Conservation (phyloP, 2,329 filamentous ascomycete genomes). For the Paracamarosporium sp. region DNA sequence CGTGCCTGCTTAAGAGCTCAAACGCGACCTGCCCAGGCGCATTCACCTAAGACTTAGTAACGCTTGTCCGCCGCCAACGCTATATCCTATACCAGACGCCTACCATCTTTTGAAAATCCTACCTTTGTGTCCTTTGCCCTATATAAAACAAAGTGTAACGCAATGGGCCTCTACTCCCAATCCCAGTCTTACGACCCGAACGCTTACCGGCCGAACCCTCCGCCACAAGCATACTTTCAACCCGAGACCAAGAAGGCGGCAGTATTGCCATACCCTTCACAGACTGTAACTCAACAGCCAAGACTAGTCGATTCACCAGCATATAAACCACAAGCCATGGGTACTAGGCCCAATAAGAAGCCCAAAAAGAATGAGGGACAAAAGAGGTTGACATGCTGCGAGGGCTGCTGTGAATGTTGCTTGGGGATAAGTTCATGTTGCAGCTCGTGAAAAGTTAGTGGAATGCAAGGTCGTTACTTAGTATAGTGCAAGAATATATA, state of each 20-base stretch:
- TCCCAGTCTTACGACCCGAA: background rate
- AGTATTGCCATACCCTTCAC: no score
- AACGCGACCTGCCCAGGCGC: no score
- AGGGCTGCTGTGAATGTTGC: background rate
- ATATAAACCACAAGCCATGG: background rate
- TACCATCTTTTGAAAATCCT: background rate
- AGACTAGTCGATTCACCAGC: background rate
- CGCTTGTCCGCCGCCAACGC: background rate
- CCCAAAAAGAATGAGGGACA: background rate
- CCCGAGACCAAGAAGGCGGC: background rate
- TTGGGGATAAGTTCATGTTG: background rate
- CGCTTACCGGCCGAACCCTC: background rate
- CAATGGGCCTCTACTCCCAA: background rate
- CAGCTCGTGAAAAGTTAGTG: background rate
- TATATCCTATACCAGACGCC: background rate
- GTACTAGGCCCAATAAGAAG: background rate
- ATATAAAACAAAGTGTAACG: background rate
- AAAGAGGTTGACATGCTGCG: background rate
- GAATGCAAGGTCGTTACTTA: background rate
- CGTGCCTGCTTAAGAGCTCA: no score
- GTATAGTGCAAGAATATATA: background rate
- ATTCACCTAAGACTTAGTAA: background rate
- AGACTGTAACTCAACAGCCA: background rate
- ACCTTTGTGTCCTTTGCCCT: background rate
- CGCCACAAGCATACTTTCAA: background rate